Conservation (phyloP, 345 rosid genomes). For the Acer saccharum region DNA sequence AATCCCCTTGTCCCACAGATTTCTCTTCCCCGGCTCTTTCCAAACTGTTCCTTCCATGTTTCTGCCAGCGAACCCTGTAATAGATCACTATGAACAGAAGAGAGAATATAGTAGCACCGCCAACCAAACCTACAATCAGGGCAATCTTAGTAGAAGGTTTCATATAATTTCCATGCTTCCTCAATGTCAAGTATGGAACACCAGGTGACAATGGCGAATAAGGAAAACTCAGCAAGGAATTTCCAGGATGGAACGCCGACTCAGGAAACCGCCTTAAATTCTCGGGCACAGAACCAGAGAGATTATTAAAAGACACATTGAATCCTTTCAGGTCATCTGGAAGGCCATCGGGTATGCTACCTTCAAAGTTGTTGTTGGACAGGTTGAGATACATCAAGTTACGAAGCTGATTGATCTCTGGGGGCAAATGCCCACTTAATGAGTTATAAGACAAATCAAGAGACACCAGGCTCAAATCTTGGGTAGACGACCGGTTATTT, state of each 20-base stretch:
- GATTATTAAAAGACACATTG: constrained; percentile 69
- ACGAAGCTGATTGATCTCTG: constrained; percentile 42
- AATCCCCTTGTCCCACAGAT: constrained; percentile 28
- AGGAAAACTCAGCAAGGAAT: constrained; percentile 53
- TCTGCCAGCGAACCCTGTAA: constrained; percentile 32
- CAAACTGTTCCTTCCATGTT: constrained; percentile 25
- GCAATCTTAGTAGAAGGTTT: constrained; percentile 50
- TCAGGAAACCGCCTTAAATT: constrained; percentile 72
- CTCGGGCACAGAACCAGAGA: constrained; percentile 73
- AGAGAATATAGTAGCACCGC: constrained; percentile 44
- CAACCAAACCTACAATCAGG: constrained; percentile 63
- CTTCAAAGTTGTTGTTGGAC: constrained; percentile 68
- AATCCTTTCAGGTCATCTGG: constrained; percentile 60
- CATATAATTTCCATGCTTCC: constrained; percentile 34
- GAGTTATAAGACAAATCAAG: constrained; percentile 75
- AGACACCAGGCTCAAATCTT: constrained; percentile 58
- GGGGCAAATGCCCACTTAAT: constrained; percentile 55
- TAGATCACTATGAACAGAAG: constrained; percentile 45
- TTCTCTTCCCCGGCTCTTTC: constrained; percentile 37
- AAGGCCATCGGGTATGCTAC: constrained; percentile 67
- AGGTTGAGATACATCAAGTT: constrained; percentile 63
- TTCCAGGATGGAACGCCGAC: constrained; percentile 87
- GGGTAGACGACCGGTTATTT: constrained; percentile 26
- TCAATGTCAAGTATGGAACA: constrained; percentile 31
- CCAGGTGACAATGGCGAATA: constrained; percentile 43